phyloP scores from a whole-genome alignment of 2,329 filamentous ascomycete species.

The Aaosphaeria pasadenensis region DNA sequence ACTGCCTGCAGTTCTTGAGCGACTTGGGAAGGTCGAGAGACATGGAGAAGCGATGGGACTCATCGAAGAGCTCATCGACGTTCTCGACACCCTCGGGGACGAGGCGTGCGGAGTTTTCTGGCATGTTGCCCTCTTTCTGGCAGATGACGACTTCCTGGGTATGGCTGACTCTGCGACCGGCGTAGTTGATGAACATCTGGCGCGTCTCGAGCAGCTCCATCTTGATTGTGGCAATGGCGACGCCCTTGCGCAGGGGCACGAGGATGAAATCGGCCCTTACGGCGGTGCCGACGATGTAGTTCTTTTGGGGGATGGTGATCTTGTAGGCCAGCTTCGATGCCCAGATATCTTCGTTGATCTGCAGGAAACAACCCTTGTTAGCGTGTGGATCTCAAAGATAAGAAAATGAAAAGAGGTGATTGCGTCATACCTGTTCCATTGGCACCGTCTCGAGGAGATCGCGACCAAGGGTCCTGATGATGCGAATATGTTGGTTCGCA shows the following conservation, averaged over 20 bases:
- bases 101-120: constrained; percentile 23
- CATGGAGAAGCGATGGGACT: constrained; percentile 60
- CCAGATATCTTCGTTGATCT: constrained; percentile 93
- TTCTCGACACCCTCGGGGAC: constrained; percentile 29
- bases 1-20: constrained; percentile 80
- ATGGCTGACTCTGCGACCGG: constrained; percentile 32
- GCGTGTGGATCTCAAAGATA: background rate
- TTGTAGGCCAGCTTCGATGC: constrained; percentile 97
- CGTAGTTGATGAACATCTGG: constrained; percentile 43
- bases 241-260: constrained; percentile 82
- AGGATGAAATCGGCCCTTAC: constrained; percentile 83
- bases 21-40: constrained; percentile 72
- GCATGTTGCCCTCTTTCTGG: constrained; percentile 33
- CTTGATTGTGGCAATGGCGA: constrained; percentile 79
- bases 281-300: constrained; percentile 86
- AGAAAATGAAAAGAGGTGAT: background rate
- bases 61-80: constrained; percentile 45
- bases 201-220: constrained; percentile 71
- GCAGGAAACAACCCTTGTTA: constrained; percentile 1
- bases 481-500: constrained; percentile 63
- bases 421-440: constrained; percentile 32
- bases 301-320: constrained; percentile 89
- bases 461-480: constrained; percentile 47
- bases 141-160: constrained; percentile 31
- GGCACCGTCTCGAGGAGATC: constrained; percentile 68